Conservation (phyloP, 164 flowering plant genomes). For the Macadamia tetraphylla region DNA sequence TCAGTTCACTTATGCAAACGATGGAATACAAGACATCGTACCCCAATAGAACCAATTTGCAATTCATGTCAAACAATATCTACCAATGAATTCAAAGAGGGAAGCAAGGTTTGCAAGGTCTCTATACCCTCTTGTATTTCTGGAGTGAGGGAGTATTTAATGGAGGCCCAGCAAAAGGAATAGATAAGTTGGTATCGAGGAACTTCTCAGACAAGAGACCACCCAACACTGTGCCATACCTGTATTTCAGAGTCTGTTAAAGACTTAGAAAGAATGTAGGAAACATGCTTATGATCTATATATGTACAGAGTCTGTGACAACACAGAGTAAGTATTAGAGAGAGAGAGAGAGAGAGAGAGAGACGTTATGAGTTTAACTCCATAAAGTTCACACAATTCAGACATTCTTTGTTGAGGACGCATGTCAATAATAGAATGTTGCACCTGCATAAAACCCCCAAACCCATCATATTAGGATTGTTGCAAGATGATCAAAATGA, state of each 20-base stretch:
- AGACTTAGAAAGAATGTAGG: neutral
- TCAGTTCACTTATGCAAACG: no score
- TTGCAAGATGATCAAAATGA: neutral
- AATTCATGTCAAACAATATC: neutral
- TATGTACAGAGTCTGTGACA: neutral
- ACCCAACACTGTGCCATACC: slow-evolving; percentile 99
- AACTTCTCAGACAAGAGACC: slow-evolving; percentile 92
- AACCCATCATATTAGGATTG: slow-evolving; percentile 5
- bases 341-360: slow-evolving; percentile 42
- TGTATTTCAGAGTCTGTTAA: slow-evolving; percentile 27
- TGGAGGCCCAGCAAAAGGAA: slow-evolving; percentile 93
- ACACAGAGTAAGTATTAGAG: neutral
- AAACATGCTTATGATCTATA: neutral
- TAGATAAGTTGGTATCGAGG: slow-evolving; percentile 73
- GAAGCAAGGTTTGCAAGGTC: neutral
- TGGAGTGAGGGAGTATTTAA: slow-evolving; percentile 94
- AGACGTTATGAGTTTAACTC: slow-evolving; percentile 97
- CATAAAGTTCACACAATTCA: slow-evolving; percentile 85
- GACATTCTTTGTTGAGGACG: slow-evolving; percentile 98
- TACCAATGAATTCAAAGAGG: neutral
- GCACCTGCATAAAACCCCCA: slow-evolving; percentile 51
- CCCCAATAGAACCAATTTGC: no score
- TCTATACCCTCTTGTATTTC: slow-evolving; percentile 89
- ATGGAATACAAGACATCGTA: no score
- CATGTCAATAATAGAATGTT: slow-evolving; percentile 97